phyloP scores from a whole-genome alignment of 139 green algal genomes.

The Marvania coccoides region DNA sequence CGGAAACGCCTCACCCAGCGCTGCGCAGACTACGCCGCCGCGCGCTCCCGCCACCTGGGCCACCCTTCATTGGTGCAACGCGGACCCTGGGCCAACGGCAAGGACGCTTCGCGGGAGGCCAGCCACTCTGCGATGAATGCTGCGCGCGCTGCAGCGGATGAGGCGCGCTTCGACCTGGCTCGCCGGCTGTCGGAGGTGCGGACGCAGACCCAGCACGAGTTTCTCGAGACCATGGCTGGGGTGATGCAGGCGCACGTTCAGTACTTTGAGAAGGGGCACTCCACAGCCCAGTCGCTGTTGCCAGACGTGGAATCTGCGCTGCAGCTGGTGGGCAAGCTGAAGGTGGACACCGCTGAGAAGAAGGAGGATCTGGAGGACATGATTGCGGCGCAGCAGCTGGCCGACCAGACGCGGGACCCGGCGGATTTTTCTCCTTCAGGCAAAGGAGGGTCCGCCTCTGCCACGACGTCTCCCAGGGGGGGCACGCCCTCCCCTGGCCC shows the following conservation, averaged over 20 bases:
- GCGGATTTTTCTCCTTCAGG: neutral
- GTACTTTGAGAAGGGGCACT: slow-evolving; percentile 49
- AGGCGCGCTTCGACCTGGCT: slow-evolving; percentile 49
- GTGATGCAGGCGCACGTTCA: slow-evolving; percentile 52
- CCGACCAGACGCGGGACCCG: slow-evolving; percentile 10
- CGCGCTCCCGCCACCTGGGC: slow-evolving; percentile 39
- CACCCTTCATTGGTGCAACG: slow-evolving; percentile 10
- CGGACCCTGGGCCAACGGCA: neutral
- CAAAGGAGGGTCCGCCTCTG: neutral
- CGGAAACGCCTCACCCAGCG: slow-evolving; percentile 24
- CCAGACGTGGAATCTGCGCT: slow-evolving; percentile 24
- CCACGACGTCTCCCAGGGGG: neutral
- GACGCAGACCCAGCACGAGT: slow-evolving; percentile 40
- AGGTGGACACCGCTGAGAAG: slow-evolving; percentile 16
- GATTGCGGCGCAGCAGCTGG: slow-evolving; percentile 14
- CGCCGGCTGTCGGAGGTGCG: slow-evolving; percentile 41
- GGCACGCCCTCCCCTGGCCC: slow-evolving; percentile 12
- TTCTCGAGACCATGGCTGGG: slow-evolving; percentile 42
- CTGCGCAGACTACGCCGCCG: slow-evolving; percentile 35
- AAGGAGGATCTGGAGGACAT: slow-evolving; percentile 30
- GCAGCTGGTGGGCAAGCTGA: slow-evolving; percentile 24
- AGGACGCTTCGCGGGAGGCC: neutral
- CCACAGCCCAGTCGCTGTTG: slow-evolving; percentile 31
- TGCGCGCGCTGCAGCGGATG: slow-evolving; percentile 39
- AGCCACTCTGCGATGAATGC: slow-evolving; percentile 21